Conservation (phyloP, 2,329 filamentous ascomycete species). For the Ceratocystis albifundus region DNA sequence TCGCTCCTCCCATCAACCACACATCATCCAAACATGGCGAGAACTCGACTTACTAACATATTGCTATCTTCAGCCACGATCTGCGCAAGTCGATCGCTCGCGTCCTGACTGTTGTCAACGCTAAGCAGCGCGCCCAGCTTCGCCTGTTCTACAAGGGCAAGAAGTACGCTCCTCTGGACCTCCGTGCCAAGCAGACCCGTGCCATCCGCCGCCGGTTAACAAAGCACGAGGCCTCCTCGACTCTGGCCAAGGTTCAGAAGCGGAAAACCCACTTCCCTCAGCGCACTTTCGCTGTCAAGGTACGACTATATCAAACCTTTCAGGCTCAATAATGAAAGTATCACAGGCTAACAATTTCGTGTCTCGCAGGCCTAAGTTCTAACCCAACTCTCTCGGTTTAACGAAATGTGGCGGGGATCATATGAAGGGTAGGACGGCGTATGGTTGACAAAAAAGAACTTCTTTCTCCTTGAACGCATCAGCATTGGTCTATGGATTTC, state of each 20-base stretch:
- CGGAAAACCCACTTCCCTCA: conserved; percentile 90
- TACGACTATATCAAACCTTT: conserved; percentile 29
- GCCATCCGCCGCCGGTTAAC: conserved; percentile 93
- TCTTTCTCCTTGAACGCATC: conserved; percentile 23
- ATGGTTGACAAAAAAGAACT: conserved; percentile 24
- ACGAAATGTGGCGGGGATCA: conserved; percentile 22
- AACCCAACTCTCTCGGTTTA: conserved; percentile 20
- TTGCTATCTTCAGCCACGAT: conserved; percentile 60
- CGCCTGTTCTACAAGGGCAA: conserved; percentile 99
- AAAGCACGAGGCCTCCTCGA: conserved; percentile 73
- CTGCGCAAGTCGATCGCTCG: conserved; percentile 99
- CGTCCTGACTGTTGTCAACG: conserved; percentile 98
- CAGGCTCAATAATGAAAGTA: background rate
- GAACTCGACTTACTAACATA: conserved; percentile 25
- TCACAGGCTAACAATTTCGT: background rate
- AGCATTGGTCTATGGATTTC: conserved; percentile 23
- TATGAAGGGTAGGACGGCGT: conserved; percentile 24
- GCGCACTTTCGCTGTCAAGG: conserved; percentile 99
- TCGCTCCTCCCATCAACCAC: background rate
- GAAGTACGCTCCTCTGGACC: conserved; percentile 98
- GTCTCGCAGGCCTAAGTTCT: conserved; percentile 21
- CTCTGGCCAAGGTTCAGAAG: conserved; percentile 95
- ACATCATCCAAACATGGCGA: background rate
- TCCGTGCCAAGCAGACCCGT: conserved; percentile 95
- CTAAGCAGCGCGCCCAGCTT: conserved; percentile 96